Evolutionary conservation across 305 asterid genomes (phyloP).

Genomic region (Fraxinus sp.): DNA sequence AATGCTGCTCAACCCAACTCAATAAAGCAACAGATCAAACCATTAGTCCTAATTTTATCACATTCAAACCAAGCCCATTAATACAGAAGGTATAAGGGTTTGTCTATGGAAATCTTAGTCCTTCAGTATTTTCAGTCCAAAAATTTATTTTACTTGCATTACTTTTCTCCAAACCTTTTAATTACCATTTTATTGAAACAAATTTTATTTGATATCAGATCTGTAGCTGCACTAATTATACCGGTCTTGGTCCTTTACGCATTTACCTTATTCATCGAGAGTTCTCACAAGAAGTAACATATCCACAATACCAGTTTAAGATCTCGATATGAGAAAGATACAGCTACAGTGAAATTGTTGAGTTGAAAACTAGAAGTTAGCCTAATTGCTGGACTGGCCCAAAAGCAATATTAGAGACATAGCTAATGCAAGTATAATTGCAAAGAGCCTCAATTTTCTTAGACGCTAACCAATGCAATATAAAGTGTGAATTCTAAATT

Average conservation of each 20-base stretch:
- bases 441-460: slow-evolving; percentile 8
- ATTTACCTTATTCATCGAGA: slow-evolving; percentile 9
- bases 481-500: neutral
- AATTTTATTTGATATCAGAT: neutral
- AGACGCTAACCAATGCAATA: neutral
- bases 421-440: slow-evolving; percentile 8
- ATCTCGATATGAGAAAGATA: slow-evolving; percentile 13
- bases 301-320: slow-evolving; percentile 9
- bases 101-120: neutral
- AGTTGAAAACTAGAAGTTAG: slow-evolving; percentile 6
- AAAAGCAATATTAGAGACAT: slow-evolving; percentile 14
- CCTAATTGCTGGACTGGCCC: neutral
- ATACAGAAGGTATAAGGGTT: neutral
- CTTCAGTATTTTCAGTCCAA: neutral
- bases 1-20: slow-evolving; percentile 5
- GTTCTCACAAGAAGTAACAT: neutral
- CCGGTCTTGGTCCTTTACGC: neutral
- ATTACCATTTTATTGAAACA: neutral
- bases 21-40: slow-evolving; percentile 12
- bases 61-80: slow-evolving; percentile 18
- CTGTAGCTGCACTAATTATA: slow-evolving; percentile 16
- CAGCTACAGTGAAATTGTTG: slow-evolving; percentile 9
- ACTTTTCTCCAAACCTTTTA: neutral
- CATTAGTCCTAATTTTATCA: slow-evolving; percentile 11
- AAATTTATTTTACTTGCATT: neutral